These are phyloP conservation scores for Rhododendron ovatum DNA, from an alignment of 148 eudicot genomes.

Conservation along the genomic window DNA sequence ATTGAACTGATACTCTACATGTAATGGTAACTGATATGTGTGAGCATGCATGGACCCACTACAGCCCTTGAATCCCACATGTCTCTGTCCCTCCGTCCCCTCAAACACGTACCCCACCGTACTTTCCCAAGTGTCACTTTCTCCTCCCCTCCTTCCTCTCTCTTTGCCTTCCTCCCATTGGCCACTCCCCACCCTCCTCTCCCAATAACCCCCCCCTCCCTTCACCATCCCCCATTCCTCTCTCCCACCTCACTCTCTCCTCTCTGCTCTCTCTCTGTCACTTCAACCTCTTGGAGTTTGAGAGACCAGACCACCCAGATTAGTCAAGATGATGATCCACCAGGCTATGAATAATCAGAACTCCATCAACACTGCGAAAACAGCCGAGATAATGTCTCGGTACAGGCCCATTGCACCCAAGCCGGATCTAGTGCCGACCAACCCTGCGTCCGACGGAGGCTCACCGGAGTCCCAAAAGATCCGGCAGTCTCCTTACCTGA, in stretches of 20 bases:
- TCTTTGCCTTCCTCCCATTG: not conserved
- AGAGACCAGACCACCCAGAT: not conserved
- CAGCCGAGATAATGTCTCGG: not conserved
- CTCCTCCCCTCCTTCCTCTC: not conserved
- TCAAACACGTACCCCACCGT: slow-evolving; percentile 2
- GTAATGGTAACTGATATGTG: not conserved
- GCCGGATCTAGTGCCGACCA: not conserved
- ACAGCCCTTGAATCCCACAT: not conserved
- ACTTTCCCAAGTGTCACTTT: not conserved
- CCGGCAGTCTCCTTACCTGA: not conserved
- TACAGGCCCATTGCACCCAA: not conserved
- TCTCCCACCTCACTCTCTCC: not conserved
- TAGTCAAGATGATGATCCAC: not conserved
- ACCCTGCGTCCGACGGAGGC: not conserved
- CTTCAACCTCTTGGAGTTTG: not conserved
- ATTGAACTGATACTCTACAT: not conserved
- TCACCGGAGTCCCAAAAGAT: not conserved
- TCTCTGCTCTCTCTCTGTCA: not conserved
- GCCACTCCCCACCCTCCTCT: not conserved
- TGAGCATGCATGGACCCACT: not conserved
- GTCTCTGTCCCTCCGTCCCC: not conserved
- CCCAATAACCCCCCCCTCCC: not conserved
- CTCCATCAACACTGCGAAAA: not conserved
- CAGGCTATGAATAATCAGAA: not conserved
- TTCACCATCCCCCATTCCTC: not conserved